Evolutionary conservation across 148 eudicot genomes (phyloP).

Genomic region (Amaranthus cruentus): DNA sequence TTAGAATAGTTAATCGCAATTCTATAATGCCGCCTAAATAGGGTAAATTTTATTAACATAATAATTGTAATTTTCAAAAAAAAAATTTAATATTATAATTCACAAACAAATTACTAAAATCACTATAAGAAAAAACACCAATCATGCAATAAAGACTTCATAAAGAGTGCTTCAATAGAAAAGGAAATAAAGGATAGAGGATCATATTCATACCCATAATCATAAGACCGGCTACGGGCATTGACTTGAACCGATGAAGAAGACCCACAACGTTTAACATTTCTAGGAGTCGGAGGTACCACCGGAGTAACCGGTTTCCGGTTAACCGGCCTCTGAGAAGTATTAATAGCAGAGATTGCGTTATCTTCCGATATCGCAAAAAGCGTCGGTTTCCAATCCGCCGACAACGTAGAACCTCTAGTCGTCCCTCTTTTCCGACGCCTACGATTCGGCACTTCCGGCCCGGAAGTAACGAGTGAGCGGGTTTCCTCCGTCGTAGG

Average conservation of each 20-base stretch:
- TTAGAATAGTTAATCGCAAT: no score
- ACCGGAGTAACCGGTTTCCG: slow-evolving; percentile 1
- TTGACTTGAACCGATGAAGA: slow-evolving; percentile 18
- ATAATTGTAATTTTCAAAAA: no score
- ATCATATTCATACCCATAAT: slow-evolving; percentile 23
- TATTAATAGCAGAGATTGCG: background rate
- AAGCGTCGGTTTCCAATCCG: slow-evolving; percentile 42
- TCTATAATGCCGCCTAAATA: no score
- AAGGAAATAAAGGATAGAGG: background rate
- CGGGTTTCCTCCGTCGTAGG: slow-evolving; percentile 24
- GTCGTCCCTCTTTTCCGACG: slow-evolving; percentile 16
- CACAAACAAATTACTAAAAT: no score
- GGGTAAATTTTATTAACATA: no score
- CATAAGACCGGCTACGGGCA: slow-evolving; percentile 17
- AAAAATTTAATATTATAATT: no score
- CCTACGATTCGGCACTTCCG: background rate
- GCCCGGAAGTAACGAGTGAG: slow-evolving; percentile 20
- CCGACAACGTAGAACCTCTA: slow-evolving; percentile 7
- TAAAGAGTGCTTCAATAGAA: no score
- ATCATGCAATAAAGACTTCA: no score
- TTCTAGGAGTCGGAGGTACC: slow-evolving; percentile 11
- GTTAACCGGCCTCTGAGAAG: slow-evolving; percentile 11
- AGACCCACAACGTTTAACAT: slow-evolving; percentile 27
- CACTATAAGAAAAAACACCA: no score
- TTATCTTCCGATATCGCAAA: slow-evolving; percentile 33